Base-by-base conservation (phyloP, 352 stramenopile species). In the Pythium apleroticum region DNA sequence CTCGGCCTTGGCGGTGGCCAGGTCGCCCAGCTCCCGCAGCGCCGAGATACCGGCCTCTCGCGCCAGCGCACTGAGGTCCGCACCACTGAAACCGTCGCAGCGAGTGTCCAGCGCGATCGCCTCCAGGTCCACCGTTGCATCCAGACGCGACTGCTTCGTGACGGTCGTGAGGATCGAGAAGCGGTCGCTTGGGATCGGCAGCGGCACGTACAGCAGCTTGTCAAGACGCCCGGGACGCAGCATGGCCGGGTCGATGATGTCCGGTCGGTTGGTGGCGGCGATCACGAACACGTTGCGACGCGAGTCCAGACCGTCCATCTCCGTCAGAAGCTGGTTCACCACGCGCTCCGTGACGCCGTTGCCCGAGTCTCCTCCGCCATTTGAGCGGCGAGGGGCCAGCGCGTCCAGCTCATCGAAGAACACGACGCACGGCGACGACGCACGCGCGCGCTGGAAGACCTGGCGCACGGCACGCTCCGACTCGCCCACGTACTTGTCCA, bases 371-470 rank as follows among this genome's bases (percentile, higher is more conserved):
- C 72, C 73, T 28, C 73, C 73, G 19, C 71, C 80, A 43, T 81
- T 90, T 0, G 92, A 96, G 11, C 97, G 82, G 39, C 95, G 92
- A 10, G 97, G 98, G 64, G 92, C 98, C 17, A 99, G 74, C 31
- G 96, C 97, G 75, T 99, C 98, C 24, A 99, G 82, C 76, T 99
- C 98, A 63, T 99, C 98, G 60, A 99, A 99, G 78, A 99, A 99
- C 15, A 99, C 93, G n/a, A 99, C 97, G 74, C 98, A 99, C 4
- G 98, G 98, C 57, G 93, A 97, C 15, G 96, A 99, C 50, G 95
- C 96, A 2, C 97, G 81, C n/a, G 97, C 98, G 52, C 97, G 86
- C 76, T 98, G 92, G 81, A 99, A 99, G 0, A 99, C 94, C 62
- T 97, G 90, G 8, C 94, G 90, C 52, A 98, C 94, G 1, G 91